Base-by-base conservation (phyloP, 192 early-diverging fungal species). In the Allomyces javanicus region DNA sequence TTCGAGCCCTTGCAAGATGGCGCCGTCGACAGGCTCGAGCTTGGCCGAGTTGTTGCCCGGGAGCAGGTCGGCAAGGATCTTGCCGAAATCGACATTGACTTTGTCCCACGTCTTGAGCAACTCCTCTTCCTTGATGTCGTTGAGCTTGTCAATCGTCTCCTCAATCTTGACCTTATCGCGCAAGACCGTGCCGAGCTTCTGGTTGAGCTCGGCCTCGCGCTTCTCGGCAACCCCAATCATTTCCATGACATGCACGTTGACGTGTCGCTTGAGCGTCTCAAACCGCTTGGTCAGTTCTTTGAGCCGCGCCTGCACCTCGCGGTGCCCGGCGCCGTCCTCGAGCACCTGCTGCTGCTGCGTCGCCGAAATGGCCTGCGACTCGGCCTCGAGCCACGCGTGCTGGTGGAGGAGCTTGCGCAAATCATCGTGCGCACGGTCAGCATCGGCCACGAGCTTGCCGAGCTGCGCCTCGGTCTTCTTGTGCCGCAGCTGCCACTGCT, bases 101-200 rank as follows among this genome's bases (percentile, higher is more conserved):
- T 89, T 86, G 67, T 81, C 77, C 84, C 89, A 97, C 7, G 96
- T 99, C 58, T 80, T 83, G 67, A 86, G 81, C 22, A 99, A 76
- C 12, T 90, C 86, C 67, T 96, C 92, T 55, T 82, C 84, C 72
- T 96, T 97, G 75, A 92, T 88, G 66, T 90, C 79, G 67, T 96
- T 95, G 24, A 99, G 75, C 10, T 85, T 84, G 10, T 69, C 79
- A 43, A 99, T 90, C 1, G 96, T 99, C 24, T 92, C 86, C 67
- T 95, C 87, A 67, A 99, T 99, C 72, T 94, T 96, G 63, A 83
- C 80, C 79, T 96, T 96, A 74, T 99, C 96, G 64, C 82, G 83
- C 65, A 89, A 78, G 4, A 99, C 93, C 0, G 89, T 94, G 21
- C 82, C 77, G 33, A 99, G 80, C 87, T 89, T 96, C 67, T 86